Conservation (phyloP, 1,139 yeast genomes). For the Meyerozyma athensensis region DNA sequence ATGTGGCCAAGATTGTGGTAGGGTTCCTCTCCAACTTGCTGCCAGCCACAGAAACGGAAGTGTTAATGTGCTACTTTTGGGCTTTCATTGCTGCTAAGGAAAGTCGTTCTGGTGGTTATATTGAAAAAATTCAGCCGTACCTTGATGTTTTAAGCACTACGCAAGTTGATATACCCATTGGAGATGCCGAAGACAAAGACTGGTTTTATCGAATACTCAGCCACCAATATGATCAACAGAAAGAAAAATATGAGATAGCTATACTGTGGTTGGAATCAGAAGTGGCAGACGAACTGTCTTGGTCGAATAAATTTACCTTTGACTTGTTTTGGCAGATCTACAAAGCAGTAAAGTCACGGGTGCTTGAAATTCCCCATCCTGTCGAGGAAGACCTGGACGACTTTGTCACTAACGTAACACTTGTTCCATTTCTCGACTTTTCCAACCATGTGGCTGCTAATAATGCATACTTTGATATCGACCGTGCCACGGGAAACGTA, state of each 20-base stretch:
- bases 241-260: conserved; percentile 19
- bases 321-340: conserved; percentile 35
- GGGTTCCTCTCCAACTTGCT: conserved; percentile 18
- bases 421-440: conserved; percentile 66
- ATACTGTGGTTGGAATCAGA: conserved; percentile 13
- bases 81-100: conserved; percentile 17
- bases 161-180: conserved; percentile 9
- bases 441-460: conserved; percentile 50
- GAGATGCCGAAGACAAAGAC: conserved; percentile 13
- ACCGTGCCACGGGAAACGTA: conserved; percentile 42
- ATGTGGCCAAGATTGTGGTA: conserved; percentile 18
- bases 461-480: conserved; percentile 62
- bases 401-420: conserved; percentile 47
- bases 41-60: conserved; percentile 28
- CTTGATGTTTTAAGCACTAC: conserved; percentile 25
- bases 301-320: conserved; percentile 16
- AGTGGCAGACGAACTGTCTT: conserved; percentile 6
- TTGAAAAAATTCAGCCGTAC: conserved; percentile 16
- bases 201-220: conserved; percentile 15
- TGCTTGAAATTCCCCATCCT: conserved; percentile 56
- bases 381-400: conserved; percentile 21
- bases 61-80: conserved; percentile 25
- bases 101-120: conserved; percentile 4
- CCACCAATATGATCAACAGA: conserved; percentile 15
- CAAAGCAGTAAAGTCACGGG: conserved; percentile 53